Evolutionary conservation across 2,329 filamentous ascomycete species (phyloP).

Genomic region (Calonectria leucothoes): DNA sequence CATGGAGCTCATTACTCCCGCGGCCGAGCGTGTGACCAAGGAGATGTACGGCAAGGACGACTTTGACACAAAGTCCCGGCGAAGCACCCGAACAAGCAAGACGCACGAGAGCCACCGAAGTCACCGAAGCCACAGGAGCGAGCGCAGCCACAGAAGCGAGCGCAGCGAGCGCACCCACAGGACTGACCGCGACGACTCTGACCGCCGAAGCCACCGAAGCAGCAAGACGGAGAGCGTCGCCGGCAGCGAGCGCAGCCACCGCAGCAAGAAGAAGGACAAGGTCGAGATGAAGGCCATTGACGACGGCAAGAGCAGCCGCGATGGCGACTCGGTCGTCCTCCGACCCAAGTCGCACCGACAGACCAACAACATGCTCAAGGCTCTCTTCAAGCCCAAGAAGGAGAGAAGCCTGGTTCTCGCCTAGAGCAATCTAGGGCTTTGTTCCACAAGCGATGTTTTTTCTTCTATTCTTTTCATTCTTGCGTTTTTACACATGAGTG

Average conservation of each 20-base stretch:
- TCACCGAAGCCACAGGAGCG: conserved; percentile 42
- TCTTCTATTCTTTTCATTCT: conserved; percentile 3
- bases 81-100: conserved; percentile 48
- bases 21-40: conserved; percentile 61
- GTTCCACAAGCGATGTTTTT: neutral
- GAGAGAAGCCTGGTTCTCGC: conserved; percentile 49
- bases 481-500: conserved; percentile 6
- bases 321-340: conserved; percentile 55
- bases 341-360: conserved; percentile 61
- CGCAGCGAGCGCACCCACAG: conserved; percentile 42
- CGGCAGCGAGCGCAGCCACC: conserved; percentile 50
- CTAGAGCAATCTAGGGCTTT: conserved; percentile 28
- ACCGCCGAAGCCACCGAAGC: conserved; percentile 32
- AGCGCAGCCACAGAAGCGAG: conserved; percentile 43
- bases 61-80: conserved; percentile 52
- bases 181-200: conserved; percentile 38
- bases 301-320: conserved; percentile 46
- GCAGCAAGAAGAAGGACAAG: conserved; percentile 46
- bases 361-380: conserved; percentile 66
- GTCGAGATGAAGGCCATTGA: conserved; percentile 49
- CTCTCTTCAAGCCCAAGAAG: conserved; percentile 66
- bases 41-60: conserved; percentile 50
- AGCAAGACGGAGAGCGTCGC: conserved; percentile 49
- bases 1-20: conserved; percentile 68
- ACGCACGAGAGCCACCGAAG: conserved; percentile 43